Evolutionary conservation across 192 early-diverging fungal species (phyloP), one percentile per base, ranked within the genome.

Genomic region (Coemansia reversa): DNA sequence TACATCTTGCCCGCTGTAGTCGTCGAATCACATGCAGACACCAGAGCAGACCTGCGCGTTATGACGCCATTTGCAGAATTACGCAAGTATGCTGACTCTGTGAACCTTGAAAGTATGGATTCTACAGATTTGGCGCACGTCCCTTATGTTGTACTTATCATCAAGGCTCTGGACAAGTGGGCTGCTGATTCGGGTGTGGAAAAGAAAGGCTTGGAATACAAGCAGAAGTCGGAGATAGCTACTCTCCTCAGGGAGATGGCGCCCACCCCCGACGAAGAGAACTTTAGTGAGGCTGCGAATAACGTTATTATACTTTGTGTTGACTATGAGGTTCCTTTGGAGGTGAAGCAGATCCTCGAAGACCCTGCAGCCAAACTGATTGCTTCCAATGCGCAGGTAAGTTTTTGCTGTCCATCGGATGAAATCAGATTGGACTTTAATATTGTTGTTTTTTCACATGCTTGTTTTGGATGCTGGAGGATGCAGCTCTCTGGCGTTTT

Each of bases 11-110:
- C 19, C 52, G 51, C 24, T 20, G 52, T 81, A 94, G 93, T 96
- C 48, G 86, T 96, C 25, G 96, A 98, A 69, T 86, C 91, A 18
- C 94, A 98, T 72, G 92, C 90, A 8, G 92, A 91, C 20, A 85
- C 70, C 51, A 72, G 84, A 28, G 63, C 84, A 8, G 97, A 97
- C 75, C 82, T 96, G 24, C 90, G 97, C 9, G 69, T 98, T 29
- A 89, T 90, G 70, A 64, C 76, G 29, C 94, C 97, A 6, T 96
- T 97, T 76, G 80, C 84, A 7, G 88, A 84, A 29, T 75, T 98
- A 16, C 54, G 63, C 4, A 70, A 66, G 1, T 90, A 87, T 74
- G 86, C 79, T 3, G 76, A 87, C 14, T 77, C 72, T 3, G 89
- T 93, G 70, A 78, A 97, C 61, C 75, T 98, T 27, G 73, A 77